Conservation (phyloP, 1,284 basidiomycete species). For the Rhizoctonia solani region DNA sequence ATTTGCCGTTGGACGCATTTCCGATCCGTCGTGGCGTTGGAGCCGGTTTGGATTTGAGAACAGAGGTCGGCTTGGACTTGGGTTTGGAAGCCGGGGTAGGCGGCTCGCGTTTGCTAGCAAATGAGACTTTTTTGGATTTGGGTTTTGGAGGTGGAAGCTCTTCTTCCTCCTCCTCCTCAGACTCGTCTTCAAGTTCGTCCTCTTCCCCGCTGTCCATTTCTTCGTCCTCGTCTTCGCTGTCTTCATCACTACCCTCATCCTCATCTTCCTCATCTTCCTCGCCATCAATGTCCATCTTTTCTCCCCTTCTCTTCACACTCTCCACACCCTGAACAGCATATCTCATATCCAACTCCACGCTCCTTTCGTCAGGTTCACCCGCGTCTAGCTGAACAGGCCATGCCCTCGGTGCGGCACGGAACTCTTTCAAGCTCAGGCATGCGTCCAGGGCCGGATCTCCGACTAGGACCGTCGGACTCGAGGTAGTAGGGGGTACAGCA, state of each 20-base stretch:
- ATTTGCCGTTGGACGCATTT: neutral
- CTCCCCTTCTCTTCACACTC: constrained; percentile 62
- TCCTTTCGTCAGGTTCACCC: constrained; percentile 49
- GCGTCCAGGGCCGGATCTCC: constrained; percentile 32
- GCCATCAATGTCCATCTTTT: constrained; percentile 54
- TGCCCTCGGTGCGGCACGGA: constrained; percentile 36
- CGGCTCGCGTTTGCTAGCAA: constrained; percentile 37
- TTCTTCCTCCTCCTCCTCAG: constrained; percentile 42
- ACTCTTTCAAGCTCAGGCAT: constrained; percentile 38
- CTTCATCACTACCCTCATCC: constrained; percentile 57
- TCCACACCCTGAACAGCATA: constrained; percentile 45
- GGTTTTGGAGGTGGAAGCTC: constrained; percentile 48
- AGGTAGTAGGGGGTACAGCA: constrained; percentile 58
- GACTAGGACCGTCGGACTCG: constrained; percentile 41
- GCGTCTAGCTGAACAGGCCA: constrained; percentile 46
- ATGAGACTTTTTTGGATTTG: constrained; percentile 58
- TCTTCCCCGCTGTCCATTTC: constrained; percentile 41
- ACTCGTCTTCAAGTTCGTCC: constrained; percentile 43
- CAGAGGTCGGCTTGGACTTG: constrained; percentile 8
- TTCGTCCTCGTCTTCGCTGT: constrained; percentile 56
- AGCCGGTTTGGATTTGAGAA: neutral
- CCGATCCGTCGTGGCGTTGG: constrained; percentile 12
- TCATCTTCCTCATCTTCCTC: constrained; percentile 45
- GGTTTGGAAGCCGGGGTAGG: neutral
- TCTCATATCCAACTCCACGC: constrained; percentile 47